These are phyloP conservation scores for Dipodascus albidus DNA, from an alignment of 805 yeast genomes.

Conservation along the genomic window DNA sequence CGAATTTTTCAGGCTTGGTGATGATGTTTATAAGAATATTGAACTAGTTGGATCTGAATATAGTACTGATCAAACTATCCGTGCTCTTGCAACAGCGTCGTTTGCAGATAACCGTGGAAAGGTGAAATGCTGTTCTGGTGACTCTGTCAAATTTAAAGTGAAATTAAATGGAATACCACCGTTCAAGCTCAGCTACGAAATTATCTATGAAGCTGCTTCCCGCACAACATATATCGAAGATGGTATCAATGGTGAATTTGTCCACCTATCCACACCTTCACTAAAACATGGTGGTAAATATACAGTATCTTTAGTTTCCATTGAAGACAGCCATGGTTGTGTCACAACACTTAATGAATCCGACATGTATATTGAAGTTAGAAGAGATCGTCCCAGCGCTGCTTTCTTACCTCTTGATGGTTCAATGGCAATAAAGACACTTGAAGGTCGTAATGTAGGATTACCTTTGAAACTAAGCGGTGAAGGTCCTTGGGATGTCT, in stretches of 20 bases:
- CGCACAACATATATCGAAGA: slow-evolving; percentile 33
- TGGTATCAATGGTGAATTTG: slow-evolving; percentile 29
- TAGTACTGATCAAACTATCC: slow-evolving; percentile 23
- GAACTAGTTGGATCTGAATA: slow-evolving; percentile 14
- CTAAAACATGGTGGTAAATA: slow-evolving; percentile 64
- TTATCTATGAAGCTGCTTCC: slow-evolving; percentile 45
- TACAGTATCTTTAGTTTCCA: slow-evolving; percentile 47
- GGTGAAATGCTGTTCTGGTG: slow-evolving; percentile 36
- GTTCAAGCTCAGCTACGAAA: slow-evolving; percentile 54
- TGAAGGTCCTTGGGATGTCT: slow-evolving; percentile 37
- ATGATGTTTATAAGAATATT: slow-evolving; percentile 41
- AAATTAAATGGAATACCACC: slow-evolving; percentile 72
- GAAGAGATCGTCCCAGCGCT: slow-evolving; percentile 56
- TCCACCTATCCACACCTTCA: slow-evolving; percentile 40
- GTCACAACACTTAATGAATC: slow-evolving; percentile 53
- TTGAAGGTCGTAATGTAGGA: slow-evolving; percentile 44
- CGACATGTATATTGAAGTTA: slow-evolving; percentile 56
- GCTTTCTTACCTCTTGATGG: slow-evolving; percentile 34
- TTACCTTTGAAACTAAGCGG: slow-evolving; percentile 55
- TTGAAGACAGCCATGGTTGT: slow-evolving; percentile 71
- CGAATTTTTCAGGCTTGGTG: slow-evolving; percentile 52
- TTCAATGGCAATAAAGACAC: slow-evolving; percentile 17
- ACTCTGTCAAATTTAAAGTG: slow-evolving; percentile 39
- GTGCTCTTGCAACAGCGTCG: slow-evolving; percentile 31
- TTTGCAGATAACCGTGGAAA: slow-evolving; percentile 14